Evolutionary conservation across 495 filamentous ascomycete species (phyloP).

Genomic region (Talaromyces proteolyticus): DNA sequence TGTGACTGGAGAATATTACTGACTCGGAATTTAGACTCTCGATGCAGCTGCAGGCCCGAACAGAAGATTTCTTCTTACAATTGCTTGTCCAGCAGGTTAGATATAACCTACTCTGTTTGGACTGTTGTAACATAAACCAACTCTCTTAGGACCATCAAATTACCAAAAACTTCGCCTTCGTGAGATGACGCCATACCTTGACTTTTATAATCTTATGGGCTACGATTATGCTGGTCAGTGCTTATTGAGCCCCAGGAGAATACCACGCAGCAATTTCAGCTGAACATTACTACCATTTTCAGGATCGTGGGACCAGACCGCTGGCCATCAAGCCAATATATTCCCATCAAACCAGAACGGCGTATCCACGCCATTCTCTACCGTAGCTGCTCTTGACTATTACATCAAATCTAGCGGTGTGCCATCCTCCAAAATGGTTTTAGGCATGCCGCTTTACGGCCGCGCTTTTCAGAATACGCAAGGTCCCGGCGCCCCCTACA

Average conservation of each 20-base stretch:
- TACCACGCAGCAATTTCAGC: too few species aligned
- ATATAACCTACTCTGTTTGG: not conserved
- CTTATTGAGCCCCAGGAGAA: not conserved
- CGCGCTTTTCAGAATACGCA: conserved; percentile 67
- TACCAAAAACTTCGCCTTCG: conserved; percentile 61
- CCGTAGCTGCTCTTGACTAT: conserved; percentile 54
- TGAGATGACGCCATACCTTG: conserved; percentile 68
- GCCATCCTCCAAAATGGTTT: conserved; percentile 59
- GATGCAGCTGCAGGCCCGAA: conserved; percentile 52
- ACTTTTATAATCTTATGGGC: conserved; percentile 72
- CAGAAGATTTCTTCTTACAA: conserved; percentile 66
- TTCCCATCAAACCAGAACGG: conserved; percentile 47
- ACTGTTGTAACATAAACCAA: not conserved
- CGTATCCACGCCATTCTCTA: conserved; percentile 61
- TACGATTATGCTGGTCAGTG: conserved; percentile 57
- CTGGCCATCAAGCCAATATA: conserved; percentile 75
- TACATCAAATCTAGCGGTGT: conserved; percentile 59
- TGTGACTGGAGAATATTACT: not conserved
- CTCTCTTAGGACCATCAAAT: conserved; percentile 50
- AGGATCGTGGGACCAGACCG: conserved; percentile 60
- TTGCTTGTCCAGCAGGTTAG: conserved; percentile 56
- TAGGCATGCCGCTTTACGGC: conserved; percentile 86
- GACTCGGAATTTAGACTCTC: conserved; percentile 38
- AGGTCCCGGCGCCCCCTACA: conserved; percentile 63
- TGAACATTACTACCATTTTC: conserved; percentile 63